Evolutionary conservation across 345 rosid genomes (phyloP).

Genomic region (Raphanus raphanistrum): DNA sequence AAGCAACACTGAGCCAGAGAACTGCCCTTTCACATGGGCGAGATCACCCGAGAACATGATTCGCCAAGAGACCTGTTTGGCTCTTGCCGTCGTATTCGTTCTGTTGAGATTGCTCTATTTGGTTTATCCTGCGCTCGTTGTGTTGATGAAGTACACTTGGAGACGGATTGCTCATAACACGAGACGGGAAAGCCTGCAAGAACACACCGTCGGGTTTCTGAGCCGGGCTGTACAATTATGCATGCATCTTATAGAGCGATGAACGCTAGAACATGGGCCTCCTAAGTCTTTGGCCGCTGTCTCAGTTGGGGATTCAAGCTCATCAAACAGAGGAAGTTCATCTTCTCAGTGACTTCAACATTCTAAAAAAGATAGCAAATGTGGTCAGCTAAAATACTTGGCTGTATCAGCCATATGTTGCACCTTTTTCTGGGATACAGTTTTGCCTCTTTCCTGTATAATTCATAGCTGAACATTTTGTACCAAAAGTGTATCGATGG

Average conservation of each 20-base stretch:
- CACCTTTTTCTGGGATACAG: constrained; percentile 11
- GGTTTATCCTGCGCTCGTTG: constrained; percentile 52
- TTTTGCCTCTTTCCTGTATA: constrained; percentile 18
- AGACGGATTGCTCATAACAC: constrained; percentile 47
- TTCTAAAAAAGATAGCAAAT: not conserved
- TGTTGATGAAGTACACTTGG: constrained; percentile 50
- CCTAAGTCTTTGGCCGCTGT: constrained; percentile 93
- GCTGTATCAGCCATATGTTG: constrained; percentile 7
- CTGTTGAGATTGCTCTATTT: constrained; percentile 58
- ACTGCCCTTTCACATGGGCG: constrained; percentile 95
- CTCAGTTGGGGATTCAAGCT: constrained; percentile 80
- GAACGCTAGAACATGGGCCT: constrained; percentile 62
- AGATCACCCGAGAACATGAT: constrained; percentile 91
- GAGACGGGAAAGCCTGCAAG: constrained; percentile 57
- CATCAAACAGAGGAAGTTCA: constrained; percentile 51
- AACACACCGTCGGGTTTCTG: constrained; percentile 61
- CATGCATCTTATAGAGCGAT: constrained; percentile 57
- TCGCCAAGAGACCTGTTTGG: constrained; percentile 74
- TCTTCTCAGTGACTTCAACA: constrained; percentile 23
- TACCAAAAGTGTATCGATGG: constrained; percentile 27
- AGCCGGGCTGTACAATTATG: constrained; percentile 54
- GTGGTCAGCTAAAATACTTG: constrained; percentile 25
- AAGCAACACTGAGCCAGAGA: constrained; percentile 57
- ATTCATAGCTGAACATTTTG: constrained; percentile 28
- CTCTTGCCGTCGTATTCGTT: constrained; percentile 74